These are phyloP conservation scores for Hanseniaspora clermontiae DNA, from an alignment of 805 yeast species.

Conservation along the genomic window DNA sequence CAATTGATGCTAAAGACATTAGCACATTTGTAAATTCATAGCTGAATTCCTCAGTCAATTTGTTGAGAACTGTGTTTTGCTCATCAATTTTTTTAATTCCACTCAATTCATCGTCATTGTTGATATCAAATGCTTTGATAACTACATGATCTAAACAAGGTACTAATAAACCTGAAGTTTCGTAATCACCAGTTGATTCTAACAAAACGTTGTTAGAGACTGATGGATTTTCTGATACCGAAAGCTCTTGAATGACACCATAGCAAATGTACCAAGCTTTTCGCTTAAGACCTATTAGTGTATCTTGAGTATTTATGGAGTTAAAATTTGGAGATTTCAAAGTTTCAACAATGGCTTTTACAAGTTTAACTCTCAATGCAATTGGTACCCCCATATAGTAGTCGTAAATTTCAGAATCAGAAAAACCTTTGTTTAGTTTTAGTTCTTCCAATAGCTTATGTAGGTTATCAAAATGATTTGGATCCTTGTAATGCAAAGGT, in stretches of 20 bases:
- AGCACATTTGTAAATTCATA: conserved; percentile 3
- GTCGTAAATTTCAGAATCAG: background rate
- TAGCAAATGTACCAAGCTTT: conserved; percentile 9
- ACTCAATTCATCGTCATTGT: background rate
- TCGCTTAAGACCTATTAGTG: background rate
- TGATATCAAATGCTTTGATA: background rate
- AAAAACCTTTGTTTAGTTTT: background rate
- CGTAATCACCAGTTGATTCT: background rate
- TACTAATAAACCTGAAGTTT: background rate
- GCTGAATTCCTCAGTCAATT: background rate
- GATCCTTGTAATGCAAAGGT: conserved; percentile 7
- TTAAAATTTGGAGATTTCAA: background rate
- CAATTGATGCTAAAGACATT: background rate
- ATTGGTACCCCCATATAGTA: conserved; percentile 5
- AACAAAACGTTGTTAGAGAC: background rate
- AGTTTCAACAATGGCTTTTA: background rate
- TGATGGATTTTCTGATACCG: background rate
- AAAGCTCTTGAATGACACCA: conserved; percentile 1
- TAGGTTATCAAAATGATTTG: conserved; percentile 2
- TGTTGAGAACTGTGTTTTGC: too few species aligned
- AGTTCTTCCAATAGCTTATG: background rate
- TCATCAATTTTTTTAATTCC: too few species aligned
- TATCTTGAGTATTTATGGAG: background rate
- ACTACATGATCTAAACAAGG: background rate
- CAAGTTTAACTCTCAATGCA: conserved; percentile 2